Conservation (phyloP, 164 flowering plant genomes). For the Buxus sempervirens region DNA sequence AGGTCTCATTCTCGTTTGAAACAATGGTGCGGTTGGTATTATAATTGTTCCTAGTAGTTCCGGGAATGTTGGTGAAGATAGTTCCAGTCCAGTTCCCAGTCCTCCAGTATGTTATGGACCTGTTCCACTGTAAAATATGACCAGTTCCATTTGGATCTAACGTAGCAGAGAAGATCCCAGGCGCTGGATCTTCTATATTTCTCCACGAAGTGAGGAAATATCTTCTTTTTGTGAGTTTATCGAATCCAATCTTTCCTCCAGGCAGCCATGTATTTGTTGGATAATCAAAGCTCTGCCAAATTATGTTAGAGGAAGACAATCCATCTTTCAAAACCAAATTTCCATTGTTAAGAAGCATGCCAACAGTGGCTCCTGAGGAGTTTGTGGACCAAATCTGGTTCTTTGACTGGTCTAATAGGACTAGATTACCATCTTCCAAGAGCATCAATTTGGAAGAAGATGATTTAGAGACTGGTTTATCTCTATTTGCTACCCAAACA, state of each 20-base stretch:
- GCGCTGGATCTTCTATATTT: neutral
- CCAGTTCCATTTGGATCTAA: neutral
- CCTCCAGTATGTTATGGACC: too few species aligned
- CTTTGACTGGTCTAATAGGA: neutral
- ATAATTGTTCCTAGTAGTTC: neutral
- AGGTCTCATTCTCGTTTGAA: constrained; percentile 2
- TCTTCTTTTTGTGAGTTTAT: neutral
- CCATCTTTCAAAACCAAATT: neutral
- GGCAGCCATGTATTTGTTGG: neutral
- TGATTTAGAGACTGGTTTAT: constrained; percentile 14
- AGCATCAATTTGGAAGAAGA: constrained; percentile 13
- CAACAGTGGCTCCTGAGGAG: neutral
- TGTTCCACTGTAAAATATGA: neutral
- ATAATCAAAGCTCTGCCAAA: neutral
- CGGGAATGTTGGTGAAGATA: too few species aligned
- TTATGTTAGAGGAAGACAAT: neutral
- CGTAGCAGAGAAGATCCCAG: neutral
- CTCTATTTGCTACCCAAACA: constrained; percentile 30
- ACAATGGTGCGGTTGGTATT: constrained; percentile 17
- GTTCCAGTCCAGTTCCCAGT: too few species aligned
- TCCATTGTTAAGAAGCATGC: neutral
- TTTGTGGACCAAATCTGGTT: neutral
- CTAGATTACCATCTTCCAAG: constrained; percentile 14
- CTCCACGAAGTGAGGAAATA: neutral
- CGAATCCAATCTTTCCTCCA: neutral